Evolutionary conservation across 441 rosid genomes (phyloP), one percentile per base, ranked within the genome.

Genomic region (Metrosideros polymorpha): DNA sequence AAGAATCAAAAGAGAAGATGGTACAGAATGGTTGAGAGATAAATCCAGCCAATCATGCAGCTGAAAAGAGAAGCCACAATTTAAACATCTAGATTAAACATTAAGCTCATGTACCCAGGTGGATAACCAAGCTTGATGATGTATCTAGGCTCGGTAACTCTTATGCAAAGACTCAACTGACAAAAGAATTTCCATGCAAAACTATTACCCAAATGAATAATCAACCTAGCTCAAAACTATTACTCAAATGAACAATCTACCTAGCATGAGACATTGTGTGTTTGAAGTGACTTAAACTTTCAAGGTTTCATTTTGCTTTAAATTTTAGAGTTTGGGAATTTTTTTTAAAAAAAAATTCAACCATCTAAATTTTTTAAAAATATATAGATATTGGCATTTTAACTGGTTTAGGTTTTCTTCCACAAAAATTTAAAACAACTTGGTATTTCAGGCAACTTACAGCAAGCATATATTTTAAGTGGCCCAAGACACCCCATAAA

Each of bases 31-130:
- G 88, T 92, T 90, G 87, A 94, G 95, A 22, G 97, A 93, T 88
- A 94, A 90, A 92, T 94, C 97, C 88, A 94, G 92, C 97, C 97
- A 93, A 91, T 93, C 94, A 88, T 52, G 90, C 91, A 94, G 87
- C 93, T 94, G 92, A 89, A 90, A 86, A 50, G 79, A 90, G 84
- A 89, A 86, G 90, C 51, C 86, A 76, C 84, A 84, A 79, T 55
- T 83, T 25, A 83, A 83, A 83, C n/a, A 30, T 83, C 57, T 50
- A 83, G 84, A 71, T 6, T 39, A 71, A 71, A 39, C 17, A 71
- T 71, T 22, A 71, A 71, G n/a, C 47, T 71, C 79, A 71, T 39
- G 6, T 39, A 71, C 79, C 77, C n/a, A 39, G n/a, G 15, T 22
- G n/a, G 15, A 39, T 66, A 39, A 71, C 77, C 77, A 9, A 66